Conservation (phyloP, 2,329 filamentous ascomycete species). For the Teratosphaeria gauchensis region DNA sequence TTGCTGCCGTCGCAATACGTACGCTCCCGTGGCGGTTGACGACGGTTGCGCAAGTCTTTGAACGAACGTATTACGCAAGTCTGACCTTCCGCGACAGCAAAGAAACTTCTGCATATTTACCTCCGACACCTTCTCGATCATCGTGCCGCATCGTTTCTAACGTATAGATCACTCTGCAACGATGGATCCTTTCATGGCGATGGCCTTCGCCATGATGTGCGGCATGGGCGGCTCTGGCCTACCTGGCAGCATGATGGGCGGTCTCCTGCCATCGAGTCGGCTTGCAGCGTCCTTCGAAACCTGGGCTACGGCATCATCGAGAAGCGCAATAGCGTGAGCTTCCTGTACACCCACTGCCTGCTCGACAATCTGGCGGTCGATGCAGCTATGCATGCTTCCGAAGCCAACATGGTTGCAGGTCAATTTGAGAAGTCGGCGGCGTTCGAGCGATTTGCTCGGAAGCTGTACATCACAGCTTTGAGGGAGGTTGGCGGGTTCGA, state of each 20-base stretch:
- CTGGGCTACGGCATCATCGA: conserved; percentile 3
- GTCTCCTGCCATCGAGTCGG: conserved; percentile 1
- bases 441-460: conserved; percentile 6
- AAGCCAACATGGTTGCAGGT: neutral
- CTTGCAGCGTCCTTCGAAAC: conserved; percentile 5
- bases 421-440: conserved; percentile 2
- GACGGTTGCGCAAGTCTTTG: neutral
- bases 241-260: no score
- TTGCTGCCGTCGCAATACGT: neutral
- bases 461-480: conserved; percentile 6
- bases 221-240: no score
- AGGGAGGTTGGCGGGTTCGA: conserved; percentile 8
- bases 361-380: conserved; percentile 2
- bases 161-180: no score
- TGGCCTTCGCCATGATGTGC: no score
- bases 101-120: neutral
- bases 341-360: neutral
- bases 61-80: neutral
- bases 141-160: no score
- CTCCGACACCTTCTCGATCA: neutral
- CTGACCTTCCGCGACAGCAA: neutral
- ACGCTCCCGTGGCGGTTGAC: neutral
- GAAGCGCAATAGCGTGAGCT: neutral
- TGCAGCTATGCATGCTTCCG: conserved; percentile 7
- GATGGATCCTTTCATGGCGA: no score